A percentile compares a stretch with the other conserved stretches of the same genome.
Evolutionary conservation across 2,329 filamentous ascomycete genomes (phyloP).

Genomic region (Tolypocladium endophyticum): DNA sequence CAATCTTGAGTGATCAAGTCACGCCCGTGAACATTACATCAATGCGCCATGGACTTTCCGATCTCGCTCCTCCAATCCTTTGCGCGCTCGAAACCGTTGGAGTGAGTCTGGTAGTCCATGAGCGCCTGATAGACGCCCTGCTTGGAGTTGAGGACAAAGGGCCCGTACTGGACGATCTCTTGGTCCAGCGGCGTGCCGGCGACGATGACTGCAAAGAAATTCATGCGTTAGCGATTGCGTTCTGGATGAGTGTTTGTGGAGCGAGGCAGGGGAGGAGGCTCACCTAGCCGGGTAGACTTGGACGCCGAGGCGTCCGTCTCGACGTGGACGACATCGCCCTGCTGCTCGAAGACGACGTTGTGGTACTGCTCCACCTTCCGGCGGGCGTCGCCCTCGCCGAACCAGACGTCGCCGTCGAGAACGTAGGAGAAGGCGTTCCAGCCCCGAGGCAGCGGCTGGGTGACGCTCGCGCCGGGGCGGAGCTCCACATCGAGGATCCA

Average conservation of each 20-base stretch:
- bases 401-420: slow-evolving; percentile 60
- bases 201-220: slow-evolving; percentile 45
- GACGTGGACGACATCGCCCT: slow-evolving; percentile 65
- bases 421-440: slow-evolving; percentile 92
- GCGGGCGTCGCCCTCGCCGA: slow-evolving; percentile 42
- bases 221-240: neutral
- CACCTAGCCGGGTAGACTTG: slow-evolving; percentile 40
- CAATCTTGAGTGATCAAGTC: neutral
- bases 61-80: slow-evolving; percentile 78
- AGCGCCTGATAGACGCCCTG: slow-evolving; percentile 69
- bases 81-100: slow-evolving; percentile 73
- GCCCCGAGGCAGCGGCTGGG: slow-evolving; percentile 62
- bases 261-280: slow-evolving; percentile 1
- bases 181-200: slow-evolving; percentile 74
- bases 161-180: slow-evolving; percentile 72
- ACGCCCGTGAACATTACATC: neutral
- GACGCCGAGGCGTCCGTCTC: slow-evolving; percentile 57
- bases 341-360: slow-evolving; percentile 78
- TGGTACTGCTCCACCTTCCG: slow-evolving; percentile 59
- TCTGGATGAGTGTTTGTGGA: neutral
- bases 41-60: slow-evolving; percentile 59
- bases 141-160: slow-evolving; percentile 66
- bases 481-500: slow-evolving; percentile 85
- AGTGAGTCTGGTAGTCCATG: slow-evolving; percentile 59
- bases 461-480: slow-evolving; percentile 65